A percentile compares a stretch with the other conserved stretches of the same genome.
These are phyloP conservation scores for Termitomyces titanicus DNA, from an alignment of 768 basidiomycete genomes.

Conservation along the genomic window DNA sequence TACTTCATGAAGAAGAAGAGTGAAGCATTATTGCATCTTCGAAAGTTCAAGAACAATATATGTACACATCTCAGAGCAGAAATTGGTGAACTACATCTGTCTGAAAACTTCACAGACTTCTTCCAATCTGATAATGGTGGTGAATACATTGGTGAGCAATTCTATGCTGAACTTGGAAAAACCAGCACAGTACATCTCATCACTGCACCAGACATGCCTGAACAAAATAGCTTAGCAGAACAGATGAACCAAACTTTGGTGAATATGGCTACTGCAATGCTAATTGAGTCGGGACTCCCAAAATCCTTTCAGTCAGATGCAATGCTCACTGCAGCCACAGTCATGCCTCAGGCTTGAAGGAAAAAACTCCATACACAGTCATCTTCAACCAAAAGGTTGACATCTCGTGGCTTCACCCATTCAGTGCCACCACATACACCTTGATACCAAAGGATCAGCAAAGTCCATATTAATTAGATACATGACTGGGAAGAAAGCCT, in stretches of 20 bases:
- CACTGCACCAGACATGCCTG: not conserved
- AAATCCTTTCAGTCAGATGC: not conserved
- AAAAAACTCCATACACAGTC: not conserved
- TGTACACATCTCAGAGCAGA: not conserved
- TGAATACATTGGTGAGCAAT: not conserved
- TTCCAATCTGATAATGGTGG: not conserved
- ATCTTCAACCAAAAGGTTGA: not conserved
- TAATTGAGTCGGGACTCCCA: not conserved
- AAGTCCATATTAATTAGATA: not conserved
- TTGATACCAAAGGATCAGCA: not conserved
- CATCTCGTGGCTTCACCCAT: not conserved
- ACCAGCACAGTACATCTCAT: not conserved
- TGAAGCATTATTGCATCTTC: not conserved
- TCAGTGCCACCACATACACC: not conserved
- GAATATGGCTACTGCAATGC: not conserved
- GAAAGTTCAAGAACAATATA: not conserved
- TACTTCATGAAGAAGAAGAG: not conserved
- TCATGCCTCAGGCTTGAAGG: not conserved
- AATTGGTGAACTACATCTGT: not conserved
- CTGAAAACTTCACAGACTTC: not conserved
- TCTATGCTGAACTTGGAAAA: not conserved
- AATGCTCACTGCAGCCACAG: not conserved
- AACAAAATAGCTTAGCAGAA: not conserved
- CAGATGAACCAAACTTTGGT: not conserved
- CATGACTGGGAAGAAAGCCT: not conserved